These are phyloP conservation scores for Penicillium sp. DNA, from an alignment of 2,329 filamentous ascomycete species.

Conservation along the genomic window DNA sequence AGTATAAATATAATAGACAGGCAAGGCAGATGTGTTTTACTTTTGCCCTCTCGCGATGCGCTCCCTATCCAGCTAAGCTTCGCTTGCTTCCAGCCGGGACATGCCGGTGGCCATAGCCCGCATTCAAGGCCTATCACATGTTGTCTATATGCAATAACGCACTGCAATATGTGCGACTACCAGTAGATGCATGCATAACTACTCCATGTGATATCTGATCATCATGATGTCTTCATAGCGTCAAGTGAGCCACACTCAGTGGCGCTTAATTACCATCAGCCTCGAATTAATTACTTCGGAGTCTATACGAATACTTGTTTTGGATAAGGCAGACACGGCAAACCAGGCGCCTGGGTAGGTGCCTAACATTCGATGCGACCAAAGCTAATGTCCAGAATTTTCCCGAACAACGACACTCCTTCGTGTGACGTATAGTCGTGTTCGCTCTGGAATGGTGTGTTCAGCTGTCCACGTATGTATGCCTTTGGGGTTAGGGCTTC, in stretches of 20 bases:
- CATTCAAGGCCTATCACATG: background rate
- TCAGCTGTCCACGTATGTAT: background rate
- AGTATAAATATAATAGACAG: no score
- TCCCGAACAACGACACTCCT: background rate
- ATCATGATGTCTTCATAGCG: no score
- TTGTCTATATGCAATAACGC: background rate
- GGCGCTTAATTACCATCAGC: no score
- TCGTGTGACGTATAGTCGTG: background rate
- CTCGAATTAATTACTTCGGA: no score
- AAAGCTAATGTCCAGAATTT: background rate
- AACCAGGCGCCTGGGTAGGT: background rate
- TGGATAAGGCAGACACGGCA: background rate
- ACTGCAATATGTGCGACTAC: background rate
- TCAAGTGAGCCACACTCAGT: background rate
- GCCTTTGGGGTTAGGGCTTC: background rate
- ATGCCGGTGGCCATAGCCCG: background rate
- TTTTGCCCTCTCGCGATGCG: background rate
- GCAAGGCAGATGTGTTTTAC: background rate
- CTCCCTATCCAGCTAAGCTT: background rate
- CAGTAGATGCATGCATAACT: background rate
- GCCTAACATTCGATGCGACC: background rate
- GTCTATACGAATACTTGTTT: background rate
- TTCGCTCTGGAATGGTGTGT: background rate
- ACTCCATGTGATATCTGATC: background rate
- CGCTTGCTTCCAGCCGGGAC: background rate